A percentile compares a stretch with the other conserved stretches of the same genome.
Evolutionary conservation across 768 basidiomycete species (phyloP).

Genomic region (Pisolithus albus): DNA sequence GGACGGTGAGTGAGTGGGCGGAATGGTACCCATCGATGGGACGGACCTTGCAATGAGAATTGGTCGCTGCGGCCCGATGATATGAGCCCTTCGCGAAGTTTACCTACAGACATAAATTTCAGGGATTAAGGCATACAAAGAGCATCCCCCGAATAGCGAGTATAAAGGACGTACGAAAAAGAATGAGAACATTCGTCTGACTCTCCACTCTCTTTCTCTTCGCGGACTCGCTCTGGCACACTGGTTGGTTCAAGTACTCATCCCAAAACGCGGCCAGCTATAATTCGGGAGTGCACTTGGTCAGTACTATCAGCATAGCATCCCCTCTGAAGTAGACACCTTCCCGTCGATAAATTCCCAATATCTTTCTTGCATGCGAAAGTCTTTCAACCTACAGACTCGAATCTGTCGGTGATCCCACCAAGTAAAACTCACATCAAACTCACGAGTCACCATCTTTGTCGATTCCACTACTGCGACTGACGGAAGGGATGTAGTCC

Average conservation of each 20-base stretch:
- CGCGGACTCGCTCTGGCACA: slow-evolving; percentile 11
- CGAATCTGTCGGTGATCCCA: slow-evolving; percentile 28
- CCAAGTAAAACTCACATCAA: neutral
- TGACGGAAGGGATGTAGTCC: slow-evolving; percentile 66
- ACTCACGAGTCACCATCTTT: slow-evolving; percentile 72
- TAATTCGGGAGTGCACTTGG: neutral
- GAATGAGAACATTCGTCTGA: slow-evolving; percentile 63
- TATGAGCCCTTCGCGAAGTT: slow-evolving; percentile 66
- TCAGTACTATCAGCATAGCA: neutral
- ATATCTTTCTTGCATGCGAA: slow-evolving; percentile 59
- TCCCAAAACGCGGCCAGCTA: slow-evolving; percentile 48
- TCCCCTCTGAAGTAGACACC: slow-evolving; percentile 32
- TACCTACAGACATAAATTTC: slow-evolving; percentile 39
- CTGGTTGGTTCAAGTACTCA: slow-evolving; percentile 24
- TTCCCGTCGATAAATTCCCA: slow-evolving; percentile 57
- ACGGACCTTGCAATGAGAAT: slow-evolving; percentile 64
- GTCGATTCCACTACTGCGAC: slow-evolving; percentile 69
- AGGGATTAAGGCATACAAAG: neutral
- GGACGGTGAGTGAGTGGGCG: neutral
- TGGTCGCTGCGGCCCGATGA: slow-evolving; percentile 52
- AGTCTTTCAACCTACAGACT: slow-evolving; percentile 51
- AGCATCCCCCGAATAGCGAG: neutral
- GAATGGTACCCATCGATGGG: neutral
- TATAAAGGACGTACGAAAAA: slow-evolving; percentile 50
- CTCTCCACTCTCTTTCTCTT: slow-evolving; percentile 38